Conservation (phyloP, 2,329 filamentous ascomycete species). For the Davidsoniella neocaledoniae region DNA sequence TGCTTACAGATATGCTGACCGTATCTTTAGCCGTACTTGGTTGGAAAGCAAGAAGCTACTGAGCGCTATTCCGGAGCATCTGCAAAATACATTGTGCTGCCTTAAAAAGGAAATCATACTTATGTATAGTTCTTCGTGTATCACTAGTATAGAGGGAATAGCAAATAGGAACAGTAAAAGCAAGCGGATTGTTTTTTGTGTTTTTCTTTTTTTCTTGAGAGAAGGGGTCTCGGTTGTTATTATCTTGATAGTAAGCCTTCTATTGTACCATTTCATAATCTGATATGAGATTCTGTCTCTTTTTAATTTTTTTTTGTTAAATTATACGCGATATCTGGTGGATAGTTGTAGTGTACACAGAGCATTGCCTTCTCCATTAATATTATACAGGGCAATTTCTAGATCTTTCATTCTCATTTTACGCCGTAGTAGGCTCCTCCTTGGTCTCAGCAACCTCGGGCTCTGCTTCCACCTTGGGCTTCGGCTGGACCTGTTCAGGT, state of each 20-base stretch:
- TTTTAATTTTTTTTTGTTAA: too few species aligned
- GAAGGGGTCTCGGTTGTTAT: too few species aligned
- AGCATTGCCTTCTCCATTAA: background rate
- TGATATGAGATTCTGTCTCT: too few species aligned
- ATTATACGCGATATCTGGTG: too few species aligned
- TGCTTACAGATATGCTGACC: conserved; percentile 87
- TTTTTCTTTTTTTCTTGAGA: too few species aligned
- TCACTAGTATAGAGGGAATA: background rate
- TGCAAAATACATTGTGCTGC: conserved; percentile 91
- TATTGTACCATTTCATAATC: too few species aligned
- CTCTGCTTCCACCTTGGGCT: background rate
- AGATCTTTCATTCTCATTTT: background rate
- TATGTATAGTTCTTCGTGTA: background rate
- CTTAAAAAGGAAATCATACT: conserved; percentile 27
- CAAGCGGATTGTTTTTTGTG: background rate
- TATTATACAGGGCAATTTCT: background rate
- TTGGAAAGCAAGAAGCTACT: conserved; percentile 71
- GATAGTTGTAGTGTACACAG: background rate
- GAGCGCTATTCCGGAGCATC: conserved; percentile 61
- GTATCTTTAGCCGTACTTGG: conserved; percentile 86
- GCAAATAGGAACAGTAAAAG: too few species aligned
- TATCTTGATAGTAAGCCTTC: too few species aligned
- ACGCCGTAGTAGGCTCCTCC: background rate
- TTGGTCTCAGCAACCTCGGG: background rate
- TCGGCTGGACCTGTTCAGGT: conserved; percentile 4